Percentiles rank a stretch among this genome's conserved stretches.
Conservation (phyloP, 2,329 filamentous ascomycete genomes). For the Paraphoma chrysanthemicola region DNA sequence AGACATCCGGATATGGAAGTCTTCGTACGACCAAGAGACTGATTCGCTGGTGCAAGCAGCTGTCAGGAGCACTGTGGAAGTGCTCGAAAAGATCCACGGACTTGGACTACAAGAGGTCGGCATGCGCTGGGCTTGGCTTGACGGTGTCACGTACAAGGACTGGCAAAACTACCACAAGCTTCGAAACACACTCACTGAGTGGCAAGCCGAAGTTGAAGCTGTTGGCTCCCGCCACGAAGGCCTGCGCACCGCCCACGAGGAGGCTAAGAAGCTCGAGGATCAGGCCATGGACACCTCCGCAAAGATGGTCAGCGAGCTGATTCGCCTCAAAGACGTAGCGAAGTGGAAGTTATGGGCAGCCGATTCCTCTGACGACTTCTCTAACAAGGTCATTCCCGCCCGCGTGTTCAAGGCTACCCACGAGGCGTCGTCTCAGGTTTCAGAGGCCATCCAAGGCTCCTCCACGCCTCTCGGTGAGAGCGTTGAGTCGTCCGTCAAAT, state of each 20-base stretch:
- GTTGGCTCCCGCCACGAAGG: conserved; percentile 77
- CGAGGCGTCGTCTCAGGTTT: conserved; percentile 47
- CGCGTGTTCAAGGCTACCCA: conserved; percentile 58
- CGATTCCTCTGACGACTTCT: conserved; percentile 81
- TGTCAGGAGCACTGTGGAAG: conserved; percentile 80
- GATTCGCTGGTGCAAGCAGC: conserved; percentile 72
- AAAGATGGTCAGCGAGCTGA: conserved; percentile 79
- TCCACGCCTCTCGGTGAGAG: conserved; percentile 41
- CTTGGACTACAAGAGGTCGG: conserved; percentile 89
- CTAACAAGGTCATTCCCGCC: conserved; percentile 68
- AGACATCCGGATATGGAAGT: conserved; percentile 77
- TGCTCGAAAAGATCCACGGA: conserved; percentile 82
- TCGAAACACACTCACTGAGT: conserved; percentile 81
- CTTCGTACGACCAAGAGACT: conserved; percentile 73
- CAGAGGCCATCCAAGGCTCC: conserved; percentile 44
- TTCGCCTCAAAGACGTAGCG: conserved; percentile 80
- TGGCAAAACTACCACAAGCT: conserved; percentile 95
- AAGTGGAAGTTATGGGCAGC: conserved; percentile 80
- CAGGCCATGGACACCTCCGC: conserved; percentile 82
- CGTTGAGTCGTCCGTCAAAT: conserved; percentile 46
- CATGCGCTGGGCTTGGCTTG: conserved; percentile 93
- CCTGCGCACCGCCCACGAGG: conserved; percentile 71
- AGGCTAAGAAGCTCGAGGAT: conserved; percentile 74
- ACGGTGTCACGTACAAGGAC: conserved; percentile 94
- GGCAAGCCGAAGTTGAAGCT: conserved; percentile 81